Evolutionary conservation across 108 stramenopile genomes (phyloP), one percentile per base, ranked within the genome.

Genomic region (Skeletonema tropicum): DNA sequence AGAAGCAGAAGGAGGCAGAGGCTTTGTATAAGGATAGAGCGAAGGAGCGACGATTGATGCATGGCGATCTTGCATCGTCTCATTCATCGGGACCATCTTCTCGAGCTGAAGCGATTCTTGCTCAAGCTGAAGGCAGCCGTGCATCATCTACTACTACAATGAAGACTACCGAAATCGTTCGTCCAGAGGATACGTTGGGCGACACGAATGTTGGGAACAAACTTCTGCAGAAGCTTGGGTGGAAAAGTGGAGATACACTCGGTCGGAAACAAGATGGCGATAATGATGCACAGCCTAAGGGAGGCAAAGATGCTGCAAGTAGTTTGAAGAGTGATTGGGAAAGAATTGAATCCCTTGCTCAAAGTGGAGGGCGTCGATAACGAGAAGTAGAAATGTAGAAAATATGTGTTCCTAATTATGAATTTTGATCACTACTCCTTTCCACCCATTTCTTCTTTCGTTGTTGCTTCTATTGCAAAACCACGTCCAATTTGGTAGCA

Each of bases 141-240:
- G 21, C 23, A 55, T 68, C 80, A n/a, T n/a, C 48, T 68, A 33
- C 4, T 25, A 29, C 21, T 61, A 57, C 58, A 31, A 41, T 21
- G 26, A 66, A 59, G 39, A 25, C 26, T 2, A 35, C 78, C 4
- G 82, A 85, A 35, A 70, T 69, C 32, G 68, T 87, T 59, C 75
- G 74, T 41, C 86, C 86, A 6, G 79, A 84, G 60, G 76, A 85
- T 17, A 76, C 62, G 36, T 30, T 87, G 38, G 78, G 78, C 13
- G 57, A 78, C 46, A 48, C 73, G 7, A 89, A 92, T 67, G 76
- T 94, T 57, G 94, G 94, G n/a, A 89, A 90, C 29, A 65, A 86
- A 42, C 52, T 94, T 74, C 87, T 94, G n/a, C 87, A 91, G 68
- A 94, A 92, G 60, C 66, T 94, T 49, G 94, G 94, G 6, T 94